These are phyloP conservation scores for Alloteropsis angusta DNA, from an alignment of 202 grass and related monocot species.

Conservation along the genomic window DNA sequence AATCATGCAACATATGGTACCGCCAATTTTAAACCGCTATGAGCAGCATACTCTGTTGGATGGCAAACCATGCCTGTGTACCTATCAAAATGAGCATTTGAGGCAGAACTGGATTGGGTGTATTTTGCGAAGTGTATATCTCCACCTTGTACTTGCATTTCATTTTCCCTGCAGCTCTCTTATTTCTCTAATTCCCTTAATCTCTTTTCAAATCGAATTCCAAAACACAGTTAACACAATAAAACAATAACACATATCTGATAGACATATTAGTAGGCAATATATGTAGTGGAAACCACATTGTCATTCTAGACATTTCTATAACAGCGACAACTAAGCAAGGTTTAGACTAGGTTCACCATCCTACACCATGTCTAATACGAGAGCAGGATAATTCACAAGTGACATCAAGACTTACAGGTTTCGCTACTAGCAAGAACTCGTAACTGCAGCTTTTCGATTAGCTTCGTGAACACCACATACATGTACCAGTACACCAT, in stretches of 20 bases:
- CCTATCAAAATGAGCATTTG: not conserved
- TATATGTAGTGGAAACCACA: too few species aligned
- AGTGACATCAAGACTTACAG: conserved; percentile 44
- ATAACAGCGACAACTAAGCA: not conserved
- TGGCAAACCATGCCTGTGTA: not conserved
- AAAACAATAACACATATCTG: not conserved
- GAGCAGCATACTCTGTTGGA: not conserved
- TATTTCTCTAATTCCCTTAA: not conserved
- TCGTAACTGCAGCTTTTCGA: conserved; percentile 77
- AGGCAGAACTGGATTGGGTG: not conserved
- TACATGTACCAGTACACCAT: conserved; percentile 99
- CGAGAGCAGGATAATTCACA: conserved; percentile 9
- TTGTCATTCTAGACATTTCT: not conserved
- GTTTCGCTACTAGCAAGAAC: conserved; percentile 61
- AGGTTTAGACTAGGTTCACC: not conserved
- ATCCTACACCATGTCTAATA: not conserved
- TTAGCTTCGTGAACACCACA: conserved; percentile 60
- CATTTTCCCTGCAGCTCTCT: not conserved
- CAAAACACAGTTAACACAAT: not conserved
- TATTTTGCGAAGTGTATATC: not conserved
- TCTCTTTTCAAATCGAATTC: not conserved
- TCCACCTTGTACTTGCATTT: not conserved
- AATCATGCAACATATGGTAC: not conserved
- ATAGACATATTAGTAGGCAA: not conserved
- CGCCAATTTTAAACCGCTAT: not conserved